Conservation (phyloP, 768 basidiomycete genomes). For the Crucibulum laeve region DNA sequence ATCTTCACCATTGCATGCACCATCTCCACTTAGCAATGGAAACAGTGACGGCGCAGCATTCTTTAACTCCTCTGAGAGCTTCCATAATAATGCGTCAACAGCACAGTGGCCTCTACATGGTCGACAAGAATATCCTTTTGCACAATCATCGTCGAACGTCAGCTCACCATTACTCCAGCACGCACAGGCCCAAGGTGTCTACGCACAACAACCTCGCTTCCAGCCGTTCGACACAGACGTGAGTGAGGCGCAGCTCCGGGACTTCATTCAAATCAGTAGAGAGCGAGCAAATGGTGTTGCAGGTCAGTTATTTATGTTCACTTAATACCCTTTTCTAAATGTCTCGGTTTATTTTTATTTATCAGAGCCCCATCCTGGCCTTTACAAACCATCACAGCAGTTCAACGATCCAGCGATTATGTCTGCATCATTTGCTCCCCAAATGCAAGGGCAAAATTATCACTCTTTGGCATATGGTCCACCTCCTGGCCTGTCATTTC, state of each 20-base stretch:
- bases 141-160: constrained; percentile 23
- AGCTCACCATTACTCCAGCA: constrained; percentile 47
- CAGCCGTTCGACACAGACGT: constrained; percentile 53
- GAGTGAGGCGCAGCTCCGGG: constrained; percentile 74
- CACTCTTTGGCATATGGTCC: constrained; percentile 45
- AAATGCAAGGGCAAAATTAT: constrained; percentile 26
- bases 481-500: constrained; percentile 62
- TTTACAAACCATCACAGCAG: constrained; percentile 29
- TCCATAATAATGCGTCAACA: constrained; percentile 14
- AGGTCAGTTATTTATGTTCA: constrained; percentile 8
- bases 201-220: constrained; percentile 40
- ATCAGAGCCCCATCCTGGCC: constrained; percentile 1
- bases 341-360: not conserved
- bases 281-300: constrained; percentile 36
- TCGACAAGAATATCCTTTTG: constrained; percentile 38
- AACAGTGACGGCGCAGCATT: constrained; percentile 46
- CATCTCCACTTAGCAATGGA: constrained; percentile 48
- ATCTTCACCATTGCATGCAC: constrained; percentile 53
- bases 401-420: constrained; percentile 80
- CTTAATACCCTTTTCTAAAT: not conserved
- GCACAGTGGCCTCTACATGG: constrained; percentile 38
- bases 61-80: constrained; percentile 31
- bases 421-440: constrained; percentile 61
- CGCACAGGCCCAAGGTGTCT: constrained; percentile 33
- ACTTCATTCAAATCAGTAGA: constrained; percentile 69